Conservation (phyloP, 495 filamentous ascomycete species). For the Annulohypoxylon moriforme region DNA sequence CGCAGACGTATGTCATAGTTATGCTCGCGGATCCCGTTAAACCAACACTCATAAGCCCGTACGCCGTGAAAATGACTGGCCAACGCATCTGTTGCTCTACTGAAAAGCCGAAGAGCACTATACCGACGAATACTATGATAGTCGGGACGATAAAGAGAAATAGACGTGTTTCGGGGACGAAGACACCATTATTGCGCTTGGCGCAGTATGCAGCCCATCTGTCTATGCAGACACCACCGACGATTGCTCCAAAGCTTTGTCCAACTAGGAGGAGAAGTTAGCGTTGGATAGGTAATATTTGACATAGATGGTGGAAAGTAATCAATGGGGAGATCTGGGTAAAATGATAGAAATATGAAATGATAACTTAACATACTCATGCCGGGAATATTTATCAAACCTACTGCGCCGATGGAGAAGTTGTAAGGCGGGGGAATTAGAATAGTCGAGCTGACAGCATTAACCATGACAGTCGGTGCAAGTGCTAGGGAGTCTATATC, state of each 20-base stretch:
- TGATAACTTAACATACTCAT: background rate
- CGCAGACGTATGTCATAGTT: slow-evolving; percentile 25
- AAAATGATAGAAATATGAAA: background rate
- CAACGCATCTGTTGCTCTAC: slow-evolving; percentile 18
- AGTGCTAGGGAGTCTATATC: slow-evolving; percentile 18
- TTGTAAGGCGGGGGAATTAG: slow-evolving; percentile 24
- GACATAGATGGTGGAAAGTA: no score
- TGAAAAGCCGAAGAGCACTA: slow-evolving; percentile 24
- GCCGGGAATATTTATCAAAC: slow-evolving; percentile 19
- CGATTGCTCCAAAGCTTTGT: slow-evolving; percentile 10
- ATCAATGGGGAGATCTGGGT: no score
- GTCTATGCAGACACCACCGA: slow-evolving; percentile 23
- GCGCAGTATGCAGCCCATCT: slow-evolving; percentile 14
- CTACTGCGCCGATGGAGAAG: slow-evolving; percentile 20
- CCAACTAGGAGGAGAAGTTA: background rate
- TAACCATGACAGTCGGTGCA: slow-evolving; percentile 27
- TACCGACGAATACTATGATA: slow-evolving; percentile 13
- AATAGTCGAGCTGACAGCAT: slow-evolving; percentile 10
- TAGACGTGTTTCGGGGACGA: slow-evolving; percentile 19
- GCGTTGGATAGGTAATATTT: background rate
- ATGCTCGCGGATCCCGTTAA: slow-evolving; percentile 19
- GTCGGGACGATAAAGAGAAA: slow-evolving; percentile 21
- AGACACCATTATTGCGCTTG: slow-evolving; percentile 20
- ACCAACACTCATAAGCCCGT: slow-evolving; percentile 21
- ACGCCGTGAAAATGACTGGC: slow-evolving; percentile 15